Evolutionary conservation across 768 basidiomycete genomes (phyloP).

Genomic region (Coprinopsis marcescibilis): DNA sequence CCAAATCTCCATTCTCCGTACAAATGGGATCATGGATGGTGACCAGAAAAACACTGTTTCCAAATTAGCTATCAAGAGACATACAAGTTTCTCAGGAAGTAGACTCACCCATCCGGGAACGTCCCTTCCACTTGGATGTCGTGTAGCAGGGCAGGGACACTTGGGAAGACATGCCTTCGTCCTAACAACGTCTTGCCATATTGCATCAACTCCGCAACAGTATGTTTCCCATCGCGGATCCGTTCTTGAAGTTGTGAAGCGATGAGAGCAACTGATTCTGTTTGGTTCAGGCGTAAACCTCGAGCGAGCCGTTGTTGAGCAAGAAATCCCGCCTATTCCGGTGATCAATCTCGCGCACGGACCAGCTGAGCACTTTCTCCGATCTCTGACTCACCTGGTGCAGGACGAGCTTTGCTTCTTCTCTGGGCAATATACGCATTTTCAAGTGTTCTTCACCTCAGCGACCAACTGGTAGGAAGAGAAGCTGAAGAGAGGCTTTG

Average conservation of each 20-base stretch:
- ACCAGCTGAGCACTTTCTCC: background rate
- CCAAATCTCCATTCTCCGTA: conserved; percentile 71
- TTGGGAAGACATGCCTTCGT: conserved; percentile 80
- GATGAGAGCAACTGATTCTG: conserved; percentile 87
- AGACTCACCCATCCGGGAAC: conserved; percentile 72
- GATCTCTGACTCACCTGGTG: conserved; percentile 45
- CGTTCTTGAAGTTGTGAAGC: conserved; percentile 90
- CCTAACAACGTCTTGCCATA: conserved; percentile 87
- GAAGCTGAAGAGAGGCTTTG: no score
- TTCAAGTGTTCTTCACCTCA: conserved; percentile 9
- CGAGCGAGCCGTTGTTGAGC: conserved; percentile 94
- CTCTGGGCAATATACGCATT: conserved; percentile 73
- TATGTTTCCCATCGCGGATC: conserved; percentile 84
- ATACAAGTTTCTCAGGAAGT: background rate
- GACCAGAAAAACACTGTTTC: conserved; percentile 80
- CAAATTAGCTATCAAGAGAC: background rate
- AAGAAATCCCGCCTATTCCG: conserved; percentile 66
- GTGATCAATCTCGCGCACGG: background rate
- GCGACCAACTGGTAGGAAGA: no score
- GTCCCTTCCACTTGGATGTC: conserved; percentile 95
- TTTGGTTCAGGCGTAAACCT: conserved; percentile 81
- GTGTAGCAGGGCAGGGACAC: conserved; percentile 68
- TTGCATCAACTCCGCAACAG: conserved; percentile 90
- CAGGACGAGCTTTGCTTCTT: conserved; percentile 69
- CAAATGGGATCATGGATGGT: conserved; percentile 95